Evolutionary conservation across 805 yeast species (phyloP).

Genomic region (Saccharomycodes ludwigii): DNA sequence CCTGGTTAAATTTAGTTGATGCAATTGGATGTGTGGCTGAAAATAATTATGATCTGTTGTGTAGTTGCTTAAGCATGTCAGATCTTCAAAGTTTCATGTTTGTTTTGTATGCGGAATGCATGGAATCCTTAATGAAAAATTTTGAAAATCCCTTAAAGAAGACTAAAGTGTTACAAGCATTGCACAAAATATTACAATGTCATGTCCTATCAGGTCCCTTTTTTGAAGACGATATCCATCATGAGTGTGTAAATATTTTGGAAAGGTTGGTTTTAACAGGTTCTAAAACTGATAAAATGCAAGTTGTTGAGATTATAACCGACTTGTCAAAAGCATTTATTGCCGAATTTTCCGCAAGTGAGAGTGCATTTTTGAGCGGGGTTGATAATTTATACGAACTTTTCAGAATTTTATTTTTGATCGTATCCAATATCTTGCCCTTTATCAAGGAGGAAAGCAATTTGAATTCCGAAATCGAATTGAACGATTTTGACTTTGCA

Average conservation of each 20-base stretch:
- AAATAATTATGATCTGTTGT: slow-evolving; percentile 32
- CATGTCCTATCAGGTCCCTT: slow-evolving; percentile 45
- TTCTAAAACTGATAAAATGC: slow-evolving; percentile 32
- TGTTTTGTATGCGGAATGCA: slow-evolving; percentile 71
- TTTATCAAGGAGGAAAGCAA: slow-evolving; percentile 35
- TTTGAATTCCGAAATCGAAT: slow-evolving; percentile 2
- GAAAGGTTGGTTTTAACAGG: slow-evolving; percentile 59
- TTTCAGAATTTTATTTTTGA: slow-evolving; percentile 53
- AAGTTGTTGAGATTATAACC: slow-evolving; percentile 43
- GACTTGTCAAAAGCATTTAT: slow-evolving; percentile 27
- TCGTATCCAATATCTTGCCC: slow-evolving; percentile 49
- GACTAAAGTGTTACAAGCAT: slow-evolving; percentile 32
- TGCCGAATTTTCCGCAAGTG: slow-evolving; percentile 13
- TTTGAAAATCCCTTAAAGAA: slow-evolving; percentile 17
- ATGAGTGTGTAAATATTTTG: slow-evolving; percentile 63
- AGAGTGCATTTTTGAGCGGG: slow-evolving; percentile 36
- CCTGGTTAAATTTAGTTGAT: slow-evolving; percentile 70
- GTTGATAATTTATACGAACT: slow-evolving; percentile 78
- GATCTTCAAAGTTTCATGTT: slow-evolving; percentile 60
- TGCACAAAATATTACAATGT: slow-evolving; percentile 45
- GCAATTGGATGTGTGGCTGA: slow-evolving; percentile 60
- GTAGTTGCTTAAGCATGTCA: slow-evolving; percentile 33
- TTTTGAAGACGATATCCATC: slow-evolving; percentile 55
- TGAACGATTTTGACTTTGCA: slow-evolving; percentile 24
- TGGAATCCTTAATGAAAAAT: slow-evolving; percentile 51